phyloP scores from a whole-genome alignment of 2,329 filamentous ascomycete species.

The Calonectria pauciramosa region DNA sequence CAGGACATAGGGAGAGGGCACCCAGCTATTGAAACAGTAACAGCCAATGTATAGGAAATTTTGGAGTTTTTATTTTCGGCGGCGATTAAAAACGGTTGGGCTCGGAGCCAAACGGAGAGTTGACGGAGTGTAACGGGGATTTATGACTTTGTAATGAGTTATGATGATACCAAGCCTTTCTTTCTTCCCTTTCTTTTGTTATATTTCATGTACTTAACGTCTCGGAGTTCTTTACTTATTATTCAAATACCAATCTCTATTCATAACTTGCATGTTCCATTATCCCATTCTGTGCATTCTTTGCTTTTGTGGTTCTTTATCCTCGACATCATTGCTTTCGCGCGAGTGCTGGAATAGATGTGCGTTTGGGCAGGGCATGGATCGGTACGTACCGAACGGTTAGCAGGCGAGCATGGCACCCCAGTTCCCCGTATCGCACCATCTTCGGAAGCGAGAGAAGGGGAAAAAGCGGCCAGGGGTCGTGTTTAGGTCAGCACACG shows the following conservation, averaged over 20 bases:
- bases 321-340: background rate
- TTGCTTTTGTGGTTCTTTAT: background rate
- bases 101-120: slow-evolving; percentile 5
- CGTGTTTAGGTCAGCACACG: slow-evolving; percentile 19
- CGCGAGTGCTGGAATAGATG: background rate
- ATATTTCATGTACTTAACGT: slow-evolving; percentile 34
- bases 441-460: background rate
- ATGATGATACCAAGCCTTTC: slow-evolving; percentile 41
- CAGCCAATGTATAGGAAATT: slow-evolving; percentile 7
- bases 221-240: background rate
- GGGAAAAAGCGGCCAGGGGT: background rate
- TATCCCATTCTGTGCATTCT: background rate
- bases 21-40: background rate
- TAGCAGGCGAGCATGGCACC: no score
- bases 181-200: slow-evolving; percentile 35
- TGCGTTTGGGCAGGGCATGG: background rate
- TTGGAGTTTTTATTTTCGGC: background rate
- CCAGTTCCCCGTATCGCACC: background rate
- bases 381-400: background rate
- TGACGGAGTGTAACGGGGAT: slow-evolving; percentile 24
- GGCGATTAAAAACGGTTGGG: background rate
- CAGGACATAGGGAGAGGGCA: slow-evolving; percentile 49
- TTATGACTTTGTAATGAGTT: slow-evolving; percentile 49
- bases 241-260: background rate
- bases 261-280: background rate